Evolutionary conservation across 1,284 basidiomycete genomes (phyloP).

Genomic region (Ustilago bromivora): DNA sequence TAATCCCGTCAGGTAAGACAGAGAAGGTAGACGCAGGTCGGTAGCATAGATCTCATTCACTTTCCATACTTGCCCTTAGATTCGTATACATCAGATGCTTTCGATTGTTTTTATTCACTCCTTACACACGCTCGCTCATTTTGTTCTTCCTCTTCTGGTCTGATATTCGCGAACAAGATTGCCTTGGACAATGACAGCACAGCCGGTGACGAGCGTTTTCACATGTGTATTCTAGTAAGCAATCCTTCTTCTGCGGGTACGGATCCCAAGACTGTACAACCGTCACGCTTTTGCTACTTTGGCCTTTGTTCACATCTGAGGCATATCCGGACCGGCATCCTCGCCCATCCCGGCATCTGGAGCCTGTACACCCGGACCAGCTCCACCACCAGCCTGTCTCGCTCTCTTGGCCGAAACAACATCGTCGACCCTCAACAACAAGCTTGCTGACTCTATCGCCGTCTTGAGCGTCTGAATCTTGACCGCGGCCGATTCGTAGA

Average conservation of each 20-base stretch:
- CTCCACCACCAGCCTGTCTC: constrained; percentile 44
- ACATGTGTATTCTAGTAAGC: too few relatives aligned
- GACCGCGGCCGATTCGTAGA: constrained; percentile 95
- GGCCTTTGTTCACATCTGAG: constrained; percentile 36
- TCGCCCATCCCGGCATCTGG: constrained; percentile 45
- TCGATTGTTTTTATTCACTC: too few relatives aligned
- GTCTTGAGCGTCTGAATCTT: constrained; percentile 99
- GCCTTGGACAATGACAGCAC: too few relatives aligned
- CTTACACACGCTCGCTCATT: too few relatives aligned
- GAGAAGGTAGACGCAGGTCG: not conserved
- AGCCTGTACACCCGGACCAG: constrained; percentile 41
- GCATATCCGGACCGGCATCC: constrained; percentile 48
- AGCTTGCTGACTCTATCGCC: constrained; percentile 92
- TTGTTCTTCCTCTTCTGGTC: too few relatives aligned
- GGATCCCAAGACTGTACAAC: too few relatives aligned
- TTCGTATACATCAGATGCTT: too few relatives aligned
- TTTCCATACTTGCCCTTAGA: not conserved
- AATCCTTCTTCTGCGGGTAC: too few relatives aligned
- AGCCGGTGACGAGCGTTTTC: too few relatives aligned
- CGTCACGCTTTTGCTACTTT: too few relatives aligned
- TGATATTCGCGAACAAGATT: too few relatives aligned
- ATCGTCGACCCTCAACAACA: constrained; percentile 93
- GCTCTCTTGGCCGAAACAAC: constrained; percentile 81
- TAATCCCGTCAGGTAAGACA: not conserved
- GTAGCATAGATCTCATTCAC: not conserved